Conservation (phyloP, 202 grass and related monocot genomes). For the Hordeum pubiflorum region DNA sequence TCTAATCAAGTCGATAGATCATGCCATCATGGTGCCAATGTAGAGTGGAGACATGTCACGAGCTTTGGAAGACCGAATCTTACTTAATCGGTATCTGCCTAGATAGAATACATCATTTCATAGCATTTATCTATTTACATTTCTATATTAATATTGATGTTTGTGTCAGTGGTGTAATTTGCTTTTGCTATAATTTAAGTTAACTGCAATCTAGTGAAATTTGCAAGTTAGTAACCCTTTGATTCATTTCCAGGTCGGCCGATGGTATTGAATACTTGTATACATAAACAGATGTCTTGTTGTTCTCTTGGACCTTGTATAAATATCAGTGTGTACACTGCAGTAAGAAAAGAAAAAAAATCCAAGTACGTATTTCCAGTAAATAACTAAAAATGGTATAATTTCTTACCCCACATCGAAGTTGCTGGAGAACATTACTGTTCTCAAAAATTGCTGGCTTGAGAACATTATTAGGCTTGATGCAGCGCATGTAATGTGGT, state of each 20-base stretch:
- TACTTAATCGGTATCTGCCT: not conserved
- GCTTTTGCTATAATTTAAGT: not conserved
- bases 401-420: conserved; percentile 87
- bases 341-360: not conserved
- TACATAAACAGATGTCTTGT: not conserved
- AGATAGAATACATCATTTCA: not conserved
- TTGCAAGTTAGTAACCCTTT: not conserved
- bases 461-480: conserved; percentile 95
- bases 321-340: not conserved
- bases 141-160: not conserved
- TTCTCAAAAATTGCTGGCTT: conserved; percentile 95
- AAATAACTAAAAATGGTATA: conserved; percentile 26
- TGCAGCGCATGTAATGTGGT: conserved; percentile 89
- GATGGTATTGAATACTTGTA: not conserved
- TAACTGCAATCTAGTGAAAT: not conserved
- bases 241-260: not conserved
- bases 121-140: not conserved
- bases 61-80: not conserved
- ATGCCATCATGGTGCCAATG: not conserved
- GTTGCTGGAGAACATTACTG: conserved; percentile 90
- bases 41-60: not conserved
- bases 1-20: not conserved
- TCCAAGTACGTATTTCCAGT: conserved; percentile 9
- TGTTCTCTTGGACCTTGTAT: not conserved
- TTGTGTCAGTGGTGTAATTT: not conserved